Conservation (phyloP, 176 grass and related monocot species). For the Oryza longistaminata region DNA sequence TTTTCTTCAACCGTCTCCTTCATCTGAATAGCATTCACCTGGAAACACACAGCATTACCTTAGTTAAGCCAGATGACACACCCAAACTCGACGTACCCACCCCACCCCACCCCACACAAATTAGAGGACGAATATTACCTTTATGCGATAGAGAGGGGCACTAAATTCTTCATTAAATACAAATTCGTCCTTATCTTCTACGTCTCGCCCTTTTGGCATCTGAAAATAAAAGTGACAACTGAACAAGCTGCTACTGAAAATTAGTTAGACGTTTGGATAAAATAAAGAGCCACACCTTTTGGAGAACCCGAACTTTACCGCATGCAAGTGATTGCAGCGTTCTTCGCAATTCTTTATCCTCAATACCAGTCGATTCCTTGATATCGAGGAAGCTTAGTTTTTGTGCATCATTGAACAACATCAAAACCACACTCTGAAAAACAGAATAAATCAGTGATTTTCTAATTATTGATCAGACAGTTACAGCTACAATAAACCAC, state of each 20-base stretch:
- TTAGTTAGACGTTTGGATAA: not conserved
- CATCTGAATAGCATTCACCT: conserved; percentile 99
- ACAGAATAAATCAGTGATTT: conserved; percentile 20
- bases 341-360: conserved; percentile 98
- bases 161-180: conserved; percentile 94
- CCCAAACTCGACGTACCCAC: not conserved
- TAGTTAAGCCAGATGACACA: conserved; percentile 30
- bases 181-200: conserved; percentile 88
- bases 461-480: conserved; percentile 10
- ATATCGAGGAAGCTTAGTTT: conserved; percentile 92
- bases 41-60: conserved; percentile 35
- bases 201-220: conserved; percentile 96
- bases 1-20: conserved; percentile 99
- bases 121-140: conserved; percentile 53
- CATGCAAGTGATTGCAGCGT: conserved; percentile 99
- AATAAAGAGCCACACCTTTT: conserved; percentile 67
- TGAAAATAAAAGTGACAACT: conserved; percentile 49
- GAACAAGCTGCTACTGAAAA: conserved; percentile 30
- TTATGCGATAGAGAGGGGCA: conserved; percentile 95
- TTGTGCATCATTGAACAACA: conserved; percentile 96
- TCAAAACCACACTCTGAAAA: conserved; percentile 86
- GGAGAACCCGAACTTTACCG: conserved; percentile 94
- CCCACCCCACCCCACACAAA: not conserved
- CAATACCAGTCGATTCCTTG: conserved; percentile 88
- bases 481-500: conserved; percentile 22